Percentiles rank a stretch among this genome's conserved stretches.
These are phyloP conservation scores for Hypomontagnella monticulosa DNA, from an alignment of 495 filamentous ascomycete genomes.

Conservation along the genomic window DNA sequence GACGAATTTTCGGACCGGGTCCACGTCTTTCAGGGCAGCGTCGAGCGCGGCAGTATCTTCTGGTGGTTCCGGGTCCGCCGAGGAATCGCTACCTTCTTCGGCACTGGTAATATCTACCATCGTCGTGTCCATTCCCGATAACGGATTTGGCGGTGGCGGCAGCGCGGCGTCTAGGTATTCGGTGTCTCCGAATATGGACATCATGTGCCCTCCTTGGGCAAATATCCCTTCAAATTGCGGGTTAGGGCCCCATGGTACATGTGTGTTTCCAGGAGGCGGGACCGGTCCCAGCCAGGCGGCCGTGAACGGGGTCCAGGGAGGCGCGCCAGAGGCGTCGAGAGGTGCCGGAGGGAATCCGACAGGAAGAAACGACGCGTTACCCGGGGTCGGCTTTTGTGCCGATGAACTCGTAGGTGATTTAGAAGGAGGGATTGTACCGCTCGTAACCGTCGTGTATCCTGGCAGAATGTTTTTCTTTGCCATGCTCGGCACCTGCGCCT, in stretches of 20 bases:
- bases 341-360: neutral
- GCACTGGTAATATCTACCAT: slow-evolving; percentile 14
- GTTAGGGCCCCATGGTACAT: too few species aligned
- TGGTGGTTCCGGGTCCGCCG: neutral
- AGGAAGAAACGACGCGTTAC: neutral
- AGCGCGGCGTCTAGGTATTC: too few species aligned
- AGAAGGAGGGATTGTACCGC: neutral
- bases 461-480: neutral
- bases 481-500: neutral
- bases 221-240: too few species aligned
- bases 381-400: neutral
- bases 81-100: slow-evolving; percentile 13
- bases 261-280: too few species aligned
- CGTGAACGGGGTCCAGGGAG: too few species aligned
- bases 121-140: neutral
- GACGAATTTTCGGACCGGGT: slow-evolving; percentile 25
- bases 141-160: neutral
- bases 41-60: slow-evolving; percentile 2
- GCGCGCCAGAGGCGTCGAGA: too few species aligned
- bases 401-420: neutral
- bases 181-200: too few species aligned
- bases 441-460: neutral
- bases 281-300: too few species aligned
- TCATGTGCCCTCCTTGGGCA: too few species aligned
- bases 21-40: neutral